Conservation (phyloP, 2,329 filamentous ascomycete genomes). For the Stemphylium beticola region DNA sequence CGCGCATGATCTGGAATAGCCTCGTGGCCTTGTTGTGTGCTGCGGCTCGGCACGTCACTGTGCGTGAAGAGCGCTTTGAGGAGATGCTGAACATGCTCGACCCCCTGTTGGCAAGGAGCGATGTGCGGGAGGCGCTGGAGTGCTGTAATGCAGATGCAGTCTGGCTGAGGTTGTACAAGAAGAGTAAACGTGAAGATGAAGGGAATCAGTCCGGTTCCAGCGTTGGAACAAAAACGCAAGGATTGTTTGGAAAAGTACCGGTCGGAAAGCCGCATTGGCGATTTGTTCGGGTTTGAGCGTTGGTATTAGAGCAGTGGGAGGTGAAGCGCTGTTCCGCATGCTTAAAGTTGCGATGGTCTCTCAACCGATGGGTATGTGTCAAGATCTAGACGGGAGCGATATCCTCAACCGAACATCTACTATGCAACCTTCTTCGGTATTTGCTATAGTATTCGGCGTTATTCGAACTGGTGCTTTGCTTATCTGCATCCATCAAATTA, state of each 20-base stretch:
- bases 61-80: constrained; percentile 75
- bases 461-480: too few species aligned
- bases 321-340: too few species aligned
- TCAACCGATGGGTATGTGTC: too few species aligned
- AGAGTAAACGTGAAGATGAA: constrained; percentile 2
- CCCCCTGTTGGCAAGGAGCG: constrained; percentile 46
- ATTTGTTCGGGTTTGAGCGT: constrained; percentile 8
- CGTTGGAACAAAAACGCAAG: background rate
- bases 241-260: constrained; percentile 3
- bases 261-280: constrained; percentile 19
- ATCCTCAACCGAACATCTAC: too few species aligned
- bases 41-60: constrained; percentile 66
- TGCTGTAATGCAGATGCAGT: constrained; percentile 75
- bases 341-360: too few species aligned
- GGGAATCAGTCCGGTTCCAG: background rate
- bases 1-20: constrained; percentile 69
- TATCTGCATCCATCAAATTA: too few species aligned
- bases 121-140: constrained; percentile 66
- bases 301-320: background rate
- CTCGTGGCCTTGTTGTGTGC: constrained; percentile 64
- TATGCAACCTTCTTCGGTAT: too few species aligned
- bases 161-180: constrained; percentile 62
- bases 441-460: too few species aligned
- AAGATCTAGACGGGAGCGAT: too few species aligned
- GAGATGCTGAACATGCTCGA: constrained; percentile 69